Evolutionary conservation across 192 early-diverging fungal species (phyloP).

Genomic region (Ramicandelaber brevisporus): DNA sequence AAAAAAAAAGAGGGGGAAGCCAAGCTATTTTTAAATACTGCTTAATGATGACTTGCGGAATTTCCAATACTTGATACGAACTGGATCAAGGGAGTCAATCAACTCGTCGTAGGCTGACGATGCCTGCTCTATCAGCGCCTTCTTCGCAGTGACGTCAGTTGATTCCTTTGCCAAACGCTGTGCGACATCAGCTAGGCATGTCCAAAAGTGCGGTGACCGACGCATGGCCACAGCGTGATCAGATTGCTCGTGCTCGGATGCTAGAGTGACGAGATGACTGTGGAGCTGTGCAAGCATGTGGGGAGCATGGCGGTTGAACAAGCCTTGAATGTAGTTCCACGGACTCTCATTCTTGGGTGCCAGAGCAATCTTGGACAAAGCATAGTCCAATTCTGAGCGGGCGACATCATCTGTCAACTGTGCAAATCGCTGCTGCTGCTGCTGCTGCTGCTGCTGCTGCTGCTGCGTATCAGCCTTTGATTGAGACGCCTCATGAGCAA

Average conservation of each 20-base stretch:
- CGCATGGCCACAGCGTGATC: constrained; percentile 4
- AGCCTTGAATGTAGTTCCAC: constrained; percentile 72
- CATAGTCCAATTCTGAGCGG: constrained; percentile 35
- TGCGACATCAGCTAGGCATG: constrained; percentile 14
- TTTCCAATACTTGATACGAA: constrained; percentile 14
- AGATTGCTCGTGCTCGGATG: background rate
- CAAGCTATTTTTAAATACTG: no score
- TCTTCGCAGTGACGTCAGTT: no score
- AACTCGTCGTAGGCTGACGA: constrained; percentile 6
- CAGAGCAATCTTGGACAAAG: constrained; percentile 34
- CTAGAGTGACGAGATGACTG: constrained; percentile 7
- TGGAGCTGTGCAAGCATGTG: constrained; percentile 6
- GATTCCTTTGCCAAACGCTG: constrained; percentile 8
- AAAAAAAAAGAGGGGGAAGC: no score
- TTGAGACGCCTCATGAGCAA: no score
- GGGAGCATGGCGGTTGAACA: constrained; percentile 12
- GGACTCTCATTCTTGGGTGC: constrained; percentile 83
- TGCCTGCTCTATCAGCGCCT: constrained; percentile 4
- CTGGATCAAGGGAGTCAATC: constrained; percentile 8
- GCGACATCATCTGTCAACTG: constrained; percentile 15
- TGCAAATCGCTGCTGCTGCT: constrained; percentile 9
- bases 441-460: no score
- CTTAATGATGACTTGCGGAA: constrained; percentile 10
- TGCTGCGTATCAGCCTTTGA: no score
- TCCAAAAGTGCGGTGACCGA: constrained; percentile 15